Evolutionary conservation across 805 yeast species (phyloP).

Genomic region (Yarrowia divulgata): DNA sequence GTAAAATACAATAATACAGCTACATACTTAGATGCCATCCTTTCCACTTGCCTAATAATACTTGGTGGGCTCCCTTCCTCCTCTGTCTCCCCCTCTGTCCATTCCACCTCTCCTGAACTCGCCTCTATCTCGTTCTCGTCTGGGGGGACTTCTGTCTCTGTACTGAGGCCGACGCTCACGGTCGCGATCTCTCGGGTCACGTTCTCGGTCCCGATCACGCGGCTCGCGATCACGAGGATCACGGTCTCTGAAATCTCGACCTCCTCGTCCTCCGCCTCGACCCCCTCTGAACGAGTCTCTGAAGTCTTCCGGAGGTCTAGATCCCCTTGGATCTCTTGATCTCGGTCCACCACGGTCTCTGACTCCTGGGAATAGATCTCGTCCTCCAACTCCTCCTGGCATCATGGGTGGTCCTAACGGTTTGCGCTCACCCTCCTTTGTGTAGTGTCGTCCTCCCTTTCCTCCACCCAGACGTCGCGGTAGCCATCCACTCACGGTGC

Average conservation of each 20-base stretch:
- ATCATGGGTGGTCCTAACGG: slow-evolving; percentile 34
- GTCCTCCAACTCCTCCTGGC: slow-evolving; percentile 40
- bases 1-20: slow-evolving; percentile 17
- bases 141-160: slow-evolving; percentile 41
- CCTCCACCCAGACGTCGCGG: slow-evolving; percentile 80
- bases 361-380: slow-evolving; percentile 39
- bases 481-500: slow-evolving; percentile 51
- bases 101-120: slow-evolving; percentile 6
- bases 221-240: slow-evolving; percentile 40
- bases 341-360: slow-evolving; percentile 41
- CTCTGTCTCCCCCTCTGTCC: slow-evolving; percentile 18
- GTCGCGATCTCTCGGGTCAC: slow-evolving; percentile 25
- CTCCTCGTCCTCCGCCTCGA: slow-evolving; percentile 35
- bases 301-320: slow-evolving; percentile 36
- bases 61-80: slow-evolving; percentile 24
- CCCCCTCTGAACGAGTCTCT: slow-evolving; percentile 39
- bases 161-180: slow-evolving; percentile 29
- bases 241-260: slow-evolving; percentile 41
- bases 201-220: slow-evolving; percentile 32
- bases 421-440: slow-evolving; percentile 48
- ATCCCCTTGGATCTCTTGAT: slow-evolving; percentile 30
- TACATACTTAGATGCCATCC: neutral
- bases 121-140: slow-evolving; percentile 34
- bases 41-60: neutral
- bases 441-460: slow-evolving; percentile 81